These are phyloP conservation scores for Ascochyta viciae-villosae DNA, from an alignment of 2,329 filamentous ascomycete genomes.

Conservation along the genomic window DNA sequence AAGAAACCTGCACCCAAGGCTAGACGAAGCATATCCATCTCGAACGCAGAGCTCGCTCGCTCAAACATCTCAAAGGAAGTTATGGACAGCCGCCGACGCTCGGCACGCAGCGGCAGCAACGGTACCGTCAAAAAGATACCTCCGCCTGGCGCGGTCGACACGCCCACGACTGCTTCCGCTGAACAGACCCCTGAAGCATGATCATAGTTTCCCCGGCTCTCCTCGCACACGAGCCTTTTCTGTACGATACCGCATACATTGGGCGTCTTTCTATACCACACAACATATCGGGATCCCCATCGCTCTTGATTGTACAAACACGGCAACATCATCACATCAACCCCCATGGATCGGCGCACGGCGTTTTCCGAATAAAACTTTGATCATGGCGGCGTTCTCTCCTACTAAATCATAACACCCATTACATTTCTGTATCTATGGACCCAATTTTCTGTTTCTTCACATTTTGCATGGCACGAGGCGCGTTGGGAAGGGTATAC, in stretches of 20 bases:
- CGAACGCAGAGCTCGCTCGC: conserved; percentile 46
- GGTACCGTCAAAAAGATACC: conserved; percentile 59
- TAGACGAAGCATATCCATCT: conserved; percentile 48
- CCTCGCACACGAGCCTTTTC: neutral
- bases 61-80: conserved; percentile 34
- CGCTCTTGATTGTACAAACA: conserved; percentile 18
- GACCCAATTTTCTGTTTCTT: conserved; percentile 2
- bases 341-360: conserved; percentile 13
- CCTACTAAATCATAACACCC: neutral
- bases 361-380: conserved; percentile 10
- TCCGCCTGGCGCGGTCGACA: conserved; percentile 24
- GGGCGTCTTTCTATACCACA: conserved; percentile 9
- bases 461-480: conserved; percentile 15
- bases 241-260: conserved; percentile 18
- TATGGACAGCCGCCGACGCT: conserved; percentile 45
- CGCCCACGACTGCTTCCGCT: neutral
- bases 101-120: conserved; percentile 57
- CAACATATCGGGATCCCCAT: conserved; percentile 13
- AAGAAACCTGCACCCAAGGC: conserved; percentile 42
- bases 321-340: conserved; percentile 7
- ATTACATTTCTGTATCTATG: conserved; percentile 10
- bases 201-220: neutral
- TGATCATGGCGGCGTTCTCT: conserved; percentile 2
- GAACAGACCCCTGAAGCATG: conserved; percentile 10
- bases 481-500: conserved; percentile 3